Base-by-base conservation (phyloP, 805 yeast species). In the Zygosaccharomyces rouxii region DNA sequence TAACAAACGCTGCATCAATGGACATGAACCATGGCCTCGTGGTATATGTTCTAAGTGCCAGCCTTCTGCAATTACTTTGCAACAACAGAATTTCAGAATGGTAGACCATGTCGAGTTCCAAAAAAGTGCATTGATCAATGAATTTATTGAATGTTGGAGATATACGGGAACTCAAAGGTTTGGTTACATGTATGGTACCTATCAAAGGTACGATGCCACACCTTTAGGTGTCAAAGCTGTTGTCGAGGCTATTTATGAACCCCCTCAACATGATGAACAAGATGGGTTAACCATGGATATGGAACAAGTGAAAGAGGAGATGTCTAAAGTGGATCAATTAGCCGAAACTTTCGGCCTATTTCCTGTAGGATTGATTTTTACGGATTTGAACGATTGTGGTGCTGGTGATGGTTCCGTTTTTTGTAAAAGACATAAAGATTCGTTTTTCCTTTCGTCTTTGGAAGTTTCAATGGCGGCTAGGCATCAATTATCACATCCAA, bases 11-110 rank as follows among this genome's bases (percentile, higher is more conserved):
- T 92, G 98, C 64, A 76, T 74, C 0, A 75, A 80, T 37, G 96
- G 96, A 0, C 99, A 92, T 66, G 80, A 83, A 33, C 92, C 96
- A 6, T 94, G 96, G 89, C 98, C 99, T 1, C 76, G 72, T 45
- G 97, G 97, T 0, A 89, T 94, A 56, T 92, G 99, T 62, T 86
- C 96, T 13, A 88, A 89, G 67, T 92, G 99, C 69, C 98, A 92
- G 67, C 98, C 99, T 0, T 83, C 96, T 1, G 94, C 97, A 0
- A 88, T 94, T 51, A 90, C 98, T 0, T 73, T 94, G 53, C 95
- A 86, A 66, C 89, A 83, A 66, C 99, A 94, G 66, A 72, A 76
- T 30, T 94, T 87, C 67, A 78, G 99, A 58, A 88, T 94, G 96
- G 97, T 95, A 25, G 99, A 94, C 66, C 98, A 94, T 69, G 94